Evolutionary conservation across 192 early-diverging fungal genomes (phyloP).

Genomic region (Coemansia biformis): DNA sequence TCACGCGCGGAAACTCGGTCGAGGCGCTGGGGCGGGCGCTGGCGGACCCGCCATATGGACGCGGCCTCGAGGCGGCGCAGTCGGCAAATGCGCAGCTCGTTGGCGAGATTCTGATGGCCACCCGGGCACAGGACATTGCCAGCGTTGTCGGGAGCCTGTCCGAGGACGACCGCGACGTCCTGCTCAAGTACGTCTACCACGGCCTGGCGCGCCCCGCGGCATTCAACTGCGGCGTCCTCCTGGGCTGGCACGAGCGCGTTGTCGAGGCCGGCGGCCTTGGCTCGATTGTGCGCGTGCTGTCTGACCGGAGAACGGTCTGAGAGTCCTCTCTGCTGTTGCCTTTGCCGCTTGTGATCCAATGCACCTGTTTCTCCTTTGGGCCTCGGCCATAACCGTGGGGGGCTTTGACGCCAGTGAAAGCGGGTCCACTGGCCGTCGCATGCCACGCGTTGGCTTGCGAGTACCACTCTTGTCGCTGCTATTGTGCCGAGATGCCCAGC

Average conservation of each 20-base stretch:
- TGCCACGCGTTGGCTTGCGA: no score
- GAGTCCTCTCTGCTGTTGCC: slow-evolving; percentile 74
- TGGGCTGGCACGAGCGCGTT: slow-evolving; percentile 96
- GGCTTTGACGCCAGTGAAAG: no score
- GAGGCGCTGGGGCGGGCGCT: slow-evolving; percentile 61
- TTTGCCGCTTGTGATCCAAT: slow-evolving; percentile 51
- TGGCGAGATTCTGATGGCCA: slow-evolving; percentile 72
- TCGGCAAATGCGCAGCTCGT: slow-evolving; percentile 73
- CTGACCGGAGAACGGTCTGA: slow-evolving; percentile 73
- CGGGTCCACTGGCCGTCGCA: no score
- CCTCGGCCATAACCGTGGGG: no score
- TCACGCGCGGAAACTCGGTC: slow-evolving; percentile 55
- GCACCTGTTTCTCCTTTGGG: no score
- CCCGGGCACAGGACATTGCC: slow-evolving; percentile 65
- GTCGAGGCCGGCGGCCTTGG: slow-evolving; percentile 84
- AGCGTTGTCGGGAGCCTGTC: slow-evolving; percentile 56
- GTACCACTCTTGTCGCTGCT: no score
- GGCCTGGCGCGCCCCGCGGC: slow-evolving; percentile 80
- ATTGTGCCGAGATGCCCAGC: no score
- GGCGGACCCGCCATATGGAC: slow-evolving; percentile 68
- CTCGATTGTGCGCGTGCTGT: slow-evolving; percentile 86
- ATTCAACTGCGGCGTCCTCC: slow-evolving; percentile 75
- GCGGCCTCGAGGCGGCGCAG: slow-evolving; percentile 56
- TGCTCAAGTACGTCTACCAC: slow-evolving; percentile 92
- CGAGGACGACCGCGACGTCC: slow-evolving; percentile 62